These are phyloP conservation scores for Pseudozyma tsukubaensis DNA, from an alignment of 1,284 basidiomycete species.

Conservation along the genomic window DNA sequence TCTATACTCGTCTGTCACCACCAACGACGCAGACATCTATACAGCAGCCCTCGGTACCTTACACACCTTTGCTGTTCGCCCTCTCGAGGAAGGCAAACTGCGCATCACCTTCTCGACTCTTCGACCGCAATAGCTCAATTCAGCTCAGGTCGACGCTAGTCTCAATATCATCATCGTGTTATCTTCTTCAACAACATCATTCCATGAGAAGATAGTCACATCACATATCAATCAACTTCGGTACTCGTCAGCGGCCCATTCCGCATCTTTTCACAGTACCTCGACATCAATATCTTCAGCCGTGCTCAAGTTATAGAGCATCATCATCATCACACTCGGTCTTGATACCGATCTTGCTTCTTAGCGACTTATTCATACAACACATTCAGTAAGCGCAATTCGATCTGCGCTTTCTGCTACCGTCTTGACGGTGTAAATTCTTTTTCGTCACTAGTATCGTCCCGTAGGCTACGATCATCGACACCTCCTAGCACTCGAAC, in stretches of 20 bases:
- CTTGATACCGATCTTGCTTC: neutral
- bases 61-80: constrained; percentile 8
- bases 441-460: constrained; percentile 36
- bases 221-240: neutral
- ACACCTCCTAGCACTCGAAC: constrained; percentile 21
- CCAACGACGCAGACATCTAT: neutral
- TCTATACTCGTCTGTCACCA: neutral
- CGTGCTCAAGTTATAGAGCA: constrained; percentile 21
- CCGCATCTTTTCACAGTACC: constrained; percentile 5
- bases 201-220: neutral
- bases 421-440: constrained; percentile 9
- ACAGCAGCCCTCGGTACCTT: neutral
- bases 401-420: constrained; percentile 9
- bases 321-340: constrained; percentile 4
- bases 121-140: neutral
- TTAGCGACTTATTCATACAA: neutral
- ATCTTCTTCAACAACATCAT: neutral
- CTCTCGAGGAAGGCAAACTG: neutral
- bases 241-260: constrained; percentile 13
- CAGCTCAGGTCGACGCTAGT: neutral
- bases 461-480: constrained; percentile 48
- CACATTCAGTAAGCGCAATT: constrained; percentile 2
- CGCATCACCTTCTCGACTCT: neutral
- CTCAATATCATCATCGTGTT: neutral
- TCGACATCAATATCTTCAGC: neutral